phyloP scores from a whole-genome alignment of 192 early-diverging fungal species.

The Podochytrium sp. region DNA sequence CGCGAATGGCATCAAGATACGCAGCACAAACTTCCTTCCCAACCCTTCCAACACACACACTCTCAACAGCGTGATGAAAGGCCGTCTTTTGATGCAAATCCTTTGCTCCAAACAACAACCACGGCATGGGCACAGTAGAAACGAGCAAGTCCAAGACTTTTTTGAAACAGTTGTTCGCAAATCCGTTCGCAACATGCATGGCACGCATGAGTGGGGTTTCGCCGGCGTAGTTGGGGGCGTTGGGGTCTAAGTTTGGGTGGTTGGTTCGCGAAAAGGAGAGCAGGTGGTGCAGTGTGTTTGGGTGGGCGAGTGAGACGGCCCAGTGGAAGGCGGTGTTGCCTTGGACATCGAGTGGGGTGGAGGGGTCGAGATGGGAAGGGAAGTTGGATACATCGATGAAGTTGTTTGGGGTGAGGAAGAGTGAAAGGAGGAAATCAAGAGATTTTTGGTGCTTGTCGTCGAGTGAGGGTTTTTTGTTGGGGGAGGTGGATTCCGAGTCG shows the following conservation, averaged over 20 bases:
- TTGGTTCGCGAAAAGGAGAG: not conserved
- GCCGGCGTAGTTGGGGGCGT: not conserved
- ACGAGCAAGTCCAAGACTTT: conserved; percentile 1
- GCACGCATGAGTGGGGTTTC: conserved; percentile 27
- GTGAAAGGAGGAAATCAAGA: not conserved
- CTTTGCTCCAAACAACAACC: not conserved
- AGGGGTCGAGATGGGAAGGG: not conserved
- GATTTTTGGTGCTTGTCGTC: no score
- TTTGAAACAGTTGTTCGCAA: not conserved
- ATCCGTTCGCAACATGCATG: not conserved
- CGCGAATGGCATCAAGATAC: not conserved
- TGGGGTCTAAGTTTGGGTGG: not conserved
- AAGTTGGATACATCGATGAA: not conserved
- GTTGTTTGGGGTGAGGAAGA: not conserved
- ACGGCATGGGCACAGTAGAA: not conserved
- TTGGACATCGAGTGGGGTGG: conserved; percentile 5
- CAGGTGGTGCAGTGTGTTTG: not conserved
- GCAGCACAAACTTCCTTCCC: not conserved
- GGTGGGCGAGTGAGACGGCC: conserved; percentile 20
- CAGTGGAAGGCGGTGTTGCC: conserved; percentile 32
- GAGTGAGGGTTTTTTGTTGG: not conserved
- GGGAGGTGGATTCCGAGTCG: no score
- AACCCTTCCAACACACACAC: not conserved
- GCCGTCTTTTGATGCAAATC: conserved; percentile 5
- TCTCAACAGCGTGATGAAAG: conserved; percentile 16